phyloP scores from a whole-genome alignment of 2,329 filamentous ascomycete genomes.

The Trichoderma semiorbis region DNA sequence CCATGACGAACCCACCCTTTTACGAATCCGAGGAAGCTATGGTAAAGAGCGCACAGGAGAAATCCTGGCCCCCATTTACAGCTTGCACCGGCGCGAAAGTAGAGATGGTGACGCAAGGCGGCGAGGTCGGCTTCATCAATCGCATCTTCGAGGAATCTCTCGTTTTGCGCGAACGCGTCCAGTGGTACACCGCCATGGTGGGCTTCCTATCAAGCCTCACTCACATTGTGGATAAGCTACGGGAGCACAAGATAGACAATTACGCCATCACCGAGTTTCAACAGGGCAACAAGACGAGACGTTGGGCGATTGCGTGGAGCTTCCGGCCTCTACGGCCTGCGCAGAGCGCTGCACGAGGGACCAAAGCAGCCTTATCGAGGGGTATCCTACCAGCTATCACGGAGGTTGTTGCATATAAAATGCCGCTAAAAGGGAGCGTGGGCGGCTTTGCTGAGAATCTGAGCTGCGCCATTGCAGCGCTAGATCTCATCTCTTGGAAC shows the following conservation, averaged over 20 bases:
- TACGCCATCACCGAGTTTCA: constrained; percentile 79
- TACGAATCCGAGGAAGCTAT: constrained; percentile 74
- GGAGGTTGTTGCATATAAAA: constrained; percentile 41
- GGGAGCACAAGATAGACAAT: constrained; percentile 61
- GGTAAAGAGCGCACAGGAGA: constrained; percentile 58
- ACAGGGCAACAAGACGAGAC: constrained; percentile 71
- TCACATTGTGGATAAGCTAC: constrained; percentile 57
- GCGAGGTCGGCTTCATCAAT: constrained; percentile 71
- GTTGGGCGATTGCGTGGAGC: constrained; percentile 91
- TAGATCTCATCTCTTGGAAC: constrained; percentile 61
- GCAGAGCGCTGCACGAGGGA: constrained; percentile 42
- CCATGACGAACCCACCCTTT: constrained; percentile 94
- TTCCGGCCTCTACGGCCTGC: constrained; percentile 65
- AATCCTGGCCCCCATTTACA: constrained; percentile 65
- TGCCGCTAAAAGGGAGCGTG: constrained; percentile 38
- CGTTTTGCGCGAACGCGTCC: constrained; percentile 55
- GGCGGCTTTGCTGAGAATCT: constrained; percentile 34
- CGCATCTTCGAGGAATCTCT: constrained; percentile 70
- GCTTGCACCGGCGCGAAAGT: constrained; percentile 71
- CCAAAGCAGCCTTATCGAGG: constrained; percentile 39
- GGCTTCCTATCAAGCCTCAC: constrained; percentile 73
- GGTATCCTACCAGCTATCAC: constrained; percentile 43
- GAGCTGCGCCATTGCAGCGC: constrained; percentile 45
- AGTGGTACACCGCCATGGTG: constrained; percentile 91
- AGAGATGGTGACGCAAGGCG: constrained; percentile 83